Conservation (phyloP, 176 grass and related monocot genomes). For the Hordeum vulgare region MorexV3_pseudomolecules_assembly NC_058521.1:568153124-568153623, state of each 20-base stretch:
- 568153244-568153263: slow-evolving; percentile 42
- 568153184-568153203: not conserved
- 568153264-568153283: slow-evolving; percentile 90
- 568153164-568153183: not conserved
- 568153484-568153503: slow-evolving; percentile 29
- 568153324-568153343: slow-evolving; percentile 77
- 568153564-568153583: slow-evolving; percentile 70
- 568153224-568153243: slow-evolving; percentile 27
- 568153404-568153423: not conserved
- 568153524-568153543: slow-evolving; percentile 65
- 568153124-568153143: not conserved
- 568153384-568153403: not conserved
- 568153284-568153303: slow-evolving; percentile 88
- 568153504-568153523: slow-evolving; percentile 61
- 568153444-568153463: slow-evolving; percentile 70
- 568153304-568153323: slow-evolving; percentile 82
- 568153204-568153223: not conserved
- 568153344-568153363: slow-evolving; percentile 47
- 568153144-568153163: not conserved
- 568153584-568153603: slow-evolving; percentile 83
- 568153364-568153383: slow-evolving; percentile 45
- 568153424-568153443: slow-evolving; percentile 8
- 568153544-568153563: slow-evolving; percentile 76
- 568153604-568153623: slow-evolving; percentile 81
- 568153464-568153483: slow-evolving; percentile 40